Evolutionary conservation across 2,329 filamentous ascomycete species (phyloP).

Genomic region (Apiospora hydei): DNA sequence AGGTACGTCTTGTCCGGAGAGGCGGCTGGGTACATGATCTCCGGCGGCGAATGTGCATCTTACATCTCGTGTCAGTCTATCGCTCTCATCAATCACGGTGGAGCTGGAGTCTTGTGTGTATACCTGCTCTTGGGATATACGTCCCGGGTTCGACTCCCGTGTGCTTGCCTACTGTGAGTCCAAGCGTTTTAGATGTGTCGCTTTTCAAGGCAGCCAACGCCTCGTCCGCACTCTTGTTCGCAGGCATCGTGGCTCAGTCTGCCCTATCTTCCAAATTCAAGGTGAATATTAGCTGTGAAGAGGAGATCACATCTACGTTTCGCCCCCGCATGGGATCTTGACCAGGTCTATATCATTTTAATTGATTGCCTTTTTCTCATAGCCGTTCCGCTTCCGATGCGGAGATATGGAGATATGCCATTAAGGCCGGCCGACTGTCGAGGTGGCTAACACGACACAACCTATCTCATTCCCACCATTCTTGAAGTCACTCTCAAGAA

Average conservation of each 20-base stretch:
- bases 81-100: too few species aligned
- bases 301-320: neutral
- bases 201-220: conserved; percentile 19
- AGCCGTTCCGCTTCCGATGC: conserved; percentile 11
- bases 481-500: neutral
- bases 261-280: neutral
- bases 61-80: neutral
- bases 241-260: conserved; percentile 14
- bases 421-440: neutral
- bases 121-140: conserved; percentile 24
- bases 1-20: conserved; percentile 23
- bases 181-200: conserved; percentile 21
- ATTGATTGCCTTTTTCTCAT: neutral
- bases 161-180: conserved; percentile 16
- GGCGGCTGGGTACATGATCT: conserved; percentile 21
- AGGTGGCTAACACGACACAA: neutral
- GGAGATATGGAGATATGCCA: conserved; percentile 4
- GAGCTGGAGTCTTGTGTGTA: neutral
- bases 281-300: neutral
- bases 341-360: neutral
- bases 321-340: neutral
- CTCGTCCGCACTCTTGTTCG: conserved; percentile 16
- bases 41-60: neutral
- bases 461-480: neutral
- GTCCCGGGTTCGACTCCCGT: conserved; percentile 11